phyloP scores from a whole-genome alignment of 2,329 filamentous ascomycete species.

The Amesomyces nigricolor region DNA sequence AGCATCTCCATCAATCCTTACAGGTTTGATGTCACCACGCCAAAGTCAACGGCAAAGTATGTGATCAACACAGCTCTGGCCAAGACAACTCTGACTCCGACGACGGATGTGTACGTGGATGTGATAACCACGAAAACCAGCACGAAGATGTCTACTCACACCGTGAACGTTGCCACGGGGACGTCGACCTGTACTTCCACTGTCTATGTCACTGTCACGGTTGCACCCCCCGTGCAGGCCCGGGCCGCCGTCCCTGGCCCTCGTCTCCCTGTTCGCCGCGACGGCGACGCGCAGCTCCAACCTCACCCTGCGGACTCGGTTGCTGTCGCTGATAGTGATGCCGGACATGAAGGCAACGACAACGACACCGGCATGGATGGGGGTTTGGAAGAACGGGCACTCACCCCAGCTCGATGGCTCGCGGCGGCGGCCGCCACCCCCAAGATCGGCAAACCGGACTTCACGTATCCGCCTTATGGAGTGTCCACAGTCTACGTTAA shows the following conservation, averaged over 20 bases:
- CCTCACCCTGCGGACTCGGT: too few relatives aligned
- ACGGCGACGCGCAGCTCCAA: not conserved
- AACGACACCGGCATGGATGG: not conserved
- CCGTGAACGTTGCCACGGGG: not conserved
- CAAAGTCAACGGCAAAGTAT: slow-evolving; percentile 4
- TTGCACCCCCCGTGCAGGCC: not conserved
- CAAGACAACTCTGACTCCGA: slow-evolving; percentile 3
- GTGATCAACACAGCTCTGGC: slow-evolving; percentile 5
- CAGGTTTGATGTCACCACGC: not conserved
- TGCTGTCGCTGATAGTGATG: not conserved
- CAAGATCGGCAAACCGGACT: slow-evolving; percentile 7
- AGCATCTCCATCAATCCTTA: slow-evolving; percentile 4
- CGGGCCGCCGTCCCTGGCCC: not conserved
- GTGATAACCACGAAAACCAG: not conserved
- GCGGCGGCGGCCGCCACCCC: not conserved
- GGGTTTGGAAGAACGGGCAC: not conserved
- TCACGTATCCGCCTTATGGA: slow-evolving; percentile 8
- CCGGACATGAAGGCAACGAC: not conserved
- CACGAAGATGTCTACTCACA: not conserved
- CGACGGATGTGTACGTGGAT: not conserved
- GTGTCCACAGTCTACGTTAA: slow-evolving; percentile 5
- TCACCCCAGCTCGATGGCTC: too few relatives aligned
- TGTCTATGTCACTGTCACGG: slow-evolving; percentile 6
- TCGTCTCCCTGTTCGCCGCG: not conserved
- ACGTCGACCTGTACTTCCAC: slow-evolving; percentile 5